Evolutionary conservation across 768 basidiomycete species (phyloP), one percentile per base, ranked within the genome.

Genomic region (Mycena pura): DNA sequence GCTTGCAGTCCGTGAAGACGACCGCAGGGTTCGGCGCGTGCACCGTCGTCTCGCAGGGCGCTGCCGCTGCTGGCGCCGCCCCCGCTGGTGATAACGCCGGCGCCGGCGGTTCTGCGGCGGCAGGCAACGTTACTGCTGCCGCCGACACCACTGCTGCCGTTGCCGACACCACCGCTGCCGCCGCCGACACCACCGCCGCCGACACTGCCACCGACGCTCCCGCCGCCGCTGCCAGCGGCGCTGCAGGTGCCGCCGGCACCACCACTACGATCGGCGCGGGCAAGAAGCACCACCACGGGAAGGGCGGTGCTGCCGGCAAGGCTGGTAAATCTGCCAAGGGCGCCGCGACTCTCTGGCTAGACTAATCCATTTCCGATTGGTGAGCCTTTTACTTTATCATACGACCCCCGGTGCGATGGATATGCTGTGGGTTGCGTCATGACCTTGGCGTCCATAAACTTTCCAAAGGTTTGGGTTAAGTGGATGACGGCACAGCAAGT

Each of bases 21-120:
- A 70, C 79, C 19, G 77, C 75, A 36, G 81, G 82, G 28, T 85
- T 85, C 68, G 84, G 85, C 57, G 85, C 84, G 69, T 86, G 85
- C 55, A 78, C 81, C 13, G 83, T 78, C 21, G 81, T 85, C 21
- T 65, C 69, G 9, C 76, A 81, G 49, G 68, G 66, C 19, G 70
- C 57, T 39, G 67, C 63, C 14, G 43, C 56, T 17, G 62, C 47
- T 28, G 47, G 49, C 14, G 62, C 52, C 21, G 63, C 68, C 22
- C 70, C 71, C 27, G 67, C 62, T 21, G 57, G 48, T 25, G 36
- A 40, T 24, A 38, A 48, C 19, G 57, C 57, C 50, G 66, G 59
- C 24, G 51, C 63, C 45, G 50, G 25, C 25, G n/a, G 27, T 47
- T 50, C 58, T 40, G 49, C 66, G 7, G 57, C 51, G 17, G 57